phyloP scores from a whole-genome alignment of 306 rosid species.

The Cercis canadensis region DNA sequence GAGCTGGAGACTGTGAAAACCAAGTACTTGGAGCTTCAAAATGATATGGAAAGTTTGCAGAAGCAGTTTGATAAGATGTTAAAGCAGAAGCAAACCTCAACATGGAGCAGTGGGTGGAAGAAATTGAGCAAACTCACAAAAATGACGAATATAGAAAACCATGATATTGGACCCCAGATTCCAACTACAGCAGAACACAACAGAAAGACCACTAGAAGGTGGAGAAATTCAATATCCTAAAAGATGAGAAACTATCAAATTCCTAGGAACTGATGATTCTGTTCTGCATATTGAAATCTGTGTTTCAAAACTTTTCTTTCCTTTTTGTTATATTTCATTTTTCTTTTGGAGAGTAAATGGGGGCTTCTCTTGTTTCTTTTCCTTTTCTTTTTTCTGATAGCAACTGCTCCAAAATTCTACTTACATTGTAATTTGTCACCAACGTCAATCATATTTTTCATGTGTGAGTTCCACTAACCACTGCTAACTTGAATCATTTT shows the following conservation, averaged over 20 bases:
- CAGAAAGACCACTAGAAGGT: slow-evolving; percentile 75
- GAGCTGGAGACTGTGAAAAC: slow-evolving; percentile 88
- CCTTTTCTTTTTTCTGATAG: slow-evolving; percentile 6
- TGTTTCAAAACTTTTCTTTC: slow-evolving; percentile 7
- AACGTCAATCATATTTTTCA: slow-evolving; percentile 36
- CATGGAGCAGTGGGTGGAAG: slow-evolving; percentile 99
- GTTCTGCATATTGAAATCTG: slow-evolving; percentile 1
- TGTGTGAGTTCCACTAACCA: slow-evolving; percentile 37
- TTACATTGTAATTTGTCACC: slow-evolving; percentile 43
- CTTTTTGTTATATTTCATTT: background rate
- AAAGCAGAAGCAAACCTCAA: slow-evolving; percentile 83
- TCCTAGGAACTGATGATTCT: slow-evolving; percentile 14
- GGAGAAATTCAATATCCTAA: slow-evolving; percentile 96
- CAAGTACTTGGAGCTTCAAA: slow-evolving; percentile 85
- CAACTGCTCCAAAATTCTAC: slow-evolving; percentile 26
- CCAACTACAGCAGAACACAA: slow-evolving; percentile 52
- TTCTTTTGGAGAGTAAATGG: slow-evolving; percentile 37
- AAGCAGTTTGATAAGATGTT: slow-evolving; percentile 85
- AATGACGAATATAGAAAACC: slow-evolving; percentile 57
- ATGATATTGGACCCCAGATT: slow-evolving; percentile 52
- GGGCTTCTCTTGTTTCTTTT: slow-evolving; percentile 19
- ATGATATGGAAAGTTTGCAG: slow-evolving; percentile 84
- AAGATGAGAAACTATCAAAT: slow-evolving; percentile 2
- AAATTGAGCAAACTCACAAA: slow-evolving; percentile 87
- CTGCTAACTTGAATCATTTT: background rate